A percentile compares a stretch with the other conserved stretches of the same genome.
phyloP scores from a whole-genome alignment of 371 early-diverging fungal species.

The Haplosporangium sp. region DNA sequence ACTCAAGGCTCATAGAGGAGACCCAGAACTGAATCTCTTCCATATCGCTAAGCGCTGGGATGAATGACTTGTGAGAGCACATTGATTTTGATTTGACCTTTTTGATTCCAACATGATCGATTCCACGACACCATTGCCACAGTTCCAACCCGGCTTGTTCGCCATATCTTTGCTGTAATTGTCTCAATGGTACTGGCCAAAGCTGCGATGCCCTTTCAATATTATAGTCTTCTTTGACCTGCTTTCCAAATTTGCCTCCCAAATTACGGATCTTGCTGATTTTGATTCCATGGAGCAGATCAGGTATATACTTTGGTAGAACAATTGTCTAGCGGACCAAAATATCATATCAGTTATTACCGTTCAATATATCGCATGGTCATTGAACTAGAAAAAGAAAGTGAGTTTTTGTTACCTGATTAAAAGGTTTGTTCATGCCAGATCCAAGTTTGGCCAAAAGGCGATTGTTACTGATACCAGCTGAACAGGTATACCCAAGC shows the following conservation, averaged over 20 bases:
- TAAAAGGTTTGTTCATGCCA: conserved; percentile 88
- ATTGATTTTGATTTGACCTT: conserved; percentile 65
- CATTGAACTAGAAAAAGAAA: not conserved
- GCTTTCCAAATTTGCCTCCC: conserved; percentile 91
- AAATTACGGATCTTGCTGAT: conserved; percentile 82
- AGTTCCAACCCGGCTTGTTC: conserved; percentile 62
- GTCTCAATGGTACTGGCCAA: conserved; percentile 58
- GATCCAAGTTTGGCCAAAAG: conserved; percentile 89
- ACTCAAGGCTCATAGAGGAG: conserved; percentile 65
- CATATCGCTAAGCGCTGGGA: conserved; percentile 57
- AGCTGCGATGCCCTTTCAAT: conserved; percentile 73
- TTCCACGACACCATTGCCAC: conserved; percentile 73
- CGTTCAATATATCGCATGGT: not conserved
- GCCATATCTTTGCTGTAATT: conserved; percentile 59
- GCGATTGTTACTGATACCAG: conserved; percentile 90
- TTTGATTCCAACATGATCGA: conserved; percentile 63
- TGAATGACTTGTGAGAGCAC: conserved; percentile 68
- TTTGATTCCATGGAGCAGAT: conserved; percentile 74
- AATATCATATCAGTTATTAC: not conserved
- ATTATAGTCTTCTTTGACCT: conserved; percentile 71
- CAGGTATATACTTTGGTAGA: conserved; percentile 62
- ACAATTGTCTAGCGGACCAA: conserved; percentile 66
- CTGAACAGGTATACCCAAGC: conserved; percentile 85
- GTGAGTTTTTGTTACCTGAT: conserved; percentile 67
- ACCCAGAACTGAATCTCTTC: conserved; percentile 69